Base-by-base conservation (phyloP, 108 stramenopile genomes). In the Schizochytrium sp. region DNA sequence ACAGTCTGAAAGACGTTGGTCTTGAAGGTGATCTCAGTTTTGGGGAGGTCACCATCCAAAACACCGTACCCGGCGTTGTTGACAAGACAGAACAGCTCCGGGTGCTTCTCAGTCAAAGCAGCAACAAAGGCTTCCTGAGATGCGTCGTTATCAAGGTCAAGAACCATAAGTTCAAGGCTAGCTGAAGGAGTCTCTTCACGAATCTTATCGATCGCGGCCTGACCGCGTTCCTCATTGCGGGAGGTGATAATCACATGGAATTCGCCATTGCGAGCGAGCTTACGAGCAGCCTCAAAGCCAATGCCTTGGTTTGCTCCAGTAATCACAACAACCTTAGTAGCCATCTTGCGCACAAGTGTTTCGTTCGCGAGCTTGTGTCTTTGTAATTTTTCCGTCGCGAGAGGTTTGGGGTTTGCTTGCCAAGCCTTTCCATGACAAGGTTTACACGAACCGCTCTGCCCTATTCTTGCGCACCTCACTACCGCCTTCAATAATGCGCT, bases 1-100 rank as follows among this genome's bases (percentile, higher is more conserved):
- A 94, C 93, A 45, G 95, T 94, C 2, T 94, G 95, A 47, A 92
- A 92, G 91, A 94, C 94, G 72, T 96, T 96, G 46, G 94, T 91
- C 45, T 92, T 91, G 17, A 95, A 87, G 41, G 95, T 96, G 28
- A 93, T 94, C 49, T 90, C 90, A 72, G 93, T 53, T 90, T 53
- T 15, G 89, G 89, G 60, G 94, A 95, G 91, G 88, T 91, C 1
- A 57, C 87, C 59, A 88, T 88, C 28, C 28, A 28, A 28, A 28
- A 28, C 28, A 28, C 28, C 28, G 28, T 28, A 28, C 13, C 45
- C 87, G 0, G 87, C 87, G 87, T 88, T 60, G 87, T 88, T 88
- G 40, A 88, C 87, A n/a, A 88, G 87, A 42, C 10, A 40, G 59
- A 17, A 40, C 46, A 88, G 19, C 57, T 59, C 40, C 59, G 59